Percentiles rank a stretch among this genome's conserved stretches.
Conservation (phyloP, 2,329 filamentous ascomycete species). For the Drechmeria coniospora region DNA sequence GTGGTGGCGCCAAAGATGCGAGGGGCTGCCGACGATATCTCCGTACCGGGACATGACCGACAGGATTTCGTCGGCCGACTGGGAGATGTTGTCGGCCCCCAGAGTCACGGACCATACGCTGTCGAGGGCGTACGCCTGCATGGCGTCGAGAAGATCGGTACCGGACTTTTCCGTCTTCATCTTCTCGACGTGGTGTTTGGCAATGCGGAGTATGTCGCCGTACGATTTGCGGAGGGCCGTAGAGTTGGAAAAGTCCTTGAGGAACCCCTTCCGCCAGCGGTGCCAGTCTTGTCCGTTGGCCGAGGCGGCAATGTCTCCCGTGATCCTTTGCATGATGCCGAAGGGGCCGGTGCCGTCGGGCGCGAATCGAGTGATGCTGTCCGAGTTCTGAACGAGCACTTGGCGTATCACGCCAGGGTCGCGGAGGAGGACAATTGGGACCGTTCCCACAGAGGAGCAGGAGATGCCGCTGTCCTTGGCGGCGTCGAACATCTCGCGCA, state of each 20-base stretch:
- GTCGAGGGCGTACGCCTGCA: conserved; percentile 3
- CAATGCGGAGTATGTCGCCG: conserved; percentile 1
- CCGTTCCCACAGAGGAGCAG: no score
- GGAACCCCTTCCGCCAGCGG: conserved; percentile 3
- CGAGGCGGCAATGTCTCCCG: conserved; percentile 1
- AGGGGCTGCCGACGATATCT: conserved; percentile 2
- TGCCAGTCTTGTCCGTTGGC: conserved; percentile 3
- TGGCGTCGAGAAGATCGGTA: neutral
- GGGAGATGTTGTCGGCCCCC: conserved; percentile 1
- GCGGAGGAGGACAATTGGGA: neutral
- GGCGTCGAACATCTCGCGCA: no score
- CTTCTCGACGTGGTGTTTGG: neutral
- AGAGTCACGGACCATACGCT: conserved; percentile 2
- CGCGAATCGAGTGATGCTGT: conserved; percentile 1
- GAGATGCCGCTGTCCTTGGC: no score
- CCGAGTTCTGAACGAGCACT: conserved; percentile 1
- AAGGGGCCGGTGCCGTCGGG: conserved; percentile 2
- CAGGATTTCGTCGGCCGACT: neutral
- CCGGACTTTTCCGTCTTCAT: neutral
- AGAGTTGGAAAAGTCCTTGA: conserved; percentile 1
- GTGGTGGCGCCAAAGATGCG: conserved; percentile 3
- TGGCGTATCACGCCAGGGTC: neutral
- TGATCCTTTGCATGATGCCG: conserved; percentile 1
- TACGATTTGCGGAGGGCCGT: neutral
- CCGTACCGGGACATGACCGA: neutral